A percentile compares a stretch with the other conserved stretches of the same genome.
These are phyloP conservation scores for Coemansia sp. DNA, from an alignment of 192 early-diverging fungal genomes.

Conservation along the genomic window DNA sequence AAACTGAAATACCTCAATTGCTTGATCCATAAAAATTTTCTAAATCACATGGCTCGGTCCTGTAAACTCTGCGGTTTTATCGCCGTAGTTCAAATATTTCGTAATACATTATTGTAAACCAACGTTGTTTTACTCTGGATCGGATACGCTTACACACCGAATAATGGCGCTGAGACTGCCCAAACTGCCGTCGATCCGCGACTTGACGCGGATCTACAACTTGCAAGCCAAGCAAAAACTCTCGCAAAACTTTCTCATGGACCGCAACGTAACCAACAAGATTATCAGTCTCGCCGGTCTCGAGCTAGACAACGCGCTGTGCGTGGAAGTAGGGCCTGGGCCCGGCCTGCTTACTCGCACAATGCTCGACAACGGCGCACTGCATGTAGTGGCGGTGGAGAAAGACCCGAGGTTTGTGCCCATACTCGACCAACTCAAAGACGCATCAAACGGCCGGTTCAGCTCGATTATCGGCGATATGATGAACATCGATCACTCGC, in stretches of 20 bases:
- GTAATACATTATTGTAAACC: neutral
- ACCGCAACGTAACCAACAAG: slow-evolving; percentile 79
- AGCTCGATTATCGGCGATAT: slow-evolving; percentile 64
- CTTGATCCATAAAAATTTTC: neutral
- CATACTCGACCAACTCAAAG: slow-evolving; percentile 67
- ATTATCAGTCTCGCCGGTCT: slow-evolving; percentile 62
- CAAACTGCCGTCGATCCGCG: slow-evolving; percentile 65
- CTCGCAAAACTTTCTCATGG: slow-evolving; percentile 81
- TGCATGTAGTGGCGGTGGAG: slow-evolving; percentile 66
- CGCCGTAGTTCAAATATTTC: neutral
- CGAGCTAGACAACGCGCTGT: slow-evolving; percentile 56
- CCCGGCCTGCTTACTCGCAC: slow-evolving; percentile 76
- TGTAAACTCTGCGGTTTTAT: neutral
- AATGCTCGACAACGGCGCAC: slow-evolving; percentile 64
- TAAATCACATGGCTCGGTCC: neutral
- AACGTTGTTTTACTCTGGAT: too few relatives aligned
- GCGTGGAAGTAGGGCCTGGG: slow-evolving; percentile 77
- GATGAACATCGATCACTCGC: slow-evolving; percentile 56
- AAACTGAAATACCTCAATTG: neutral
- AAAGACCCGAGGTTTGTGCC: slow-evolving; percentile 73
- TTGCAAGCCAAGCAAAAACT: slow-evolving; percentile 67
- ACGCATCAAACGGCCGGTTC: slow-evolving; percentile 59
- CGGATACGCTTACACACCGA: too few relatives aligned
- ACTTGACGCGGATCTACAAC: slow-evolving; percentile 71
- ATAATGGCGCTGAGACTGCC: slow-evolving; percentile 37